Conservation (phyloP, 2,329 filamentous ascomycete genomes). For the Fusarium poae region DNA sequence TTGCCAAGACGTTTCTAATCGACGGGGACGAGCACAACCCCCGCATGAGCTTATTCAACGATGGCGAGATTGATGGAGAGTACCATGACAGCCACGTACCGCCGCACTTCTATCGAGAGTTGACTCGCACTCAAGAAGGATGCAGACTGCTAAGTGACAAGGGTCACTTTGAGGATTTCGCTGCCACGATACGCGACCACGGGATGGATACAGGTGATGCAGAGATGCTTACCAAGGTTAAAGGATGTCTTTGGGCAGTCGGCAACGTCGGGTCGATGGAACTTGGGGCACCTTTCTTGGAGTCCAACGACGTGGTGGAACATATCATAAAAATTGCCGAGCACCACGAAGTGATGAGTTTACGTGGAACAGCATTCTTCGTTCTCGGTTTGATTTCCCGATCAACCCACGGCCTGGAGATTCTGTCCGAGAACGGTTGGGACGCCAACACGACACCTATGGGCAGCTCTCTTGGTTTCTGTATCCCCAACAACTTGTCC, state of each 20-base stretch:
- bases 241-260: constrained; percentile 96
- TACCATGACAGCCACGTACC: constrained; percentile 79
- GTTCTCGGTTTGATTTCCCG: constrained; percentile 92
- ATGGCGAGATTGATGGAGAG: constrained; percentile 67
- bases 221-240: constrained; percentile 91
- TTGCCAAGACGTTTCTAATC: constrained; percentile 85
- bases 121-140: constrained; percentile 92
- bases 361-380: constrained; percentile 96
- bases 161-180: constrained; percentile 96
- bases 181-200: constrained; percentile 86
- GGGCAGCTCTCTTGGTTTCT: constrained; percentile 87
- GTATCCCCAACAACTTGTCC: constrained; percentile 82
- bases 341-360: constrained; percentile 86
- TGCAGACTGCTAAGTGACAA: constrained; percentile 91
- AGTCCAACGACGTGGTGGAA: constrained; percentile 88
- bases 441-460: constrained; percentile 87
- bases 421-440: constrained; percentile 91
- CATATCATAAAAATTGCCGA: constrained; percentile 92
- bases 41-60: constrained; percentile 70
- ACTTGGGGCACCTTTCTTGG: constrained; percentile 92
- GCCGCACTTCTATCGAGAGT: constrained; percentile 97
- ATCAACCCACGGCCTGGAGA: constrained; percentile 91
- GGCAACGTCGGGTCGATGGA: constrained; percentile 99
- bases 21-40: constrained; percentile 69
- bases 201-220: constrained; percentile 86